phyloP scores from a whole-genome alignment of 2,329 filamentous ascomycete genomes.

The Sphaerulina populicola region DNA sequence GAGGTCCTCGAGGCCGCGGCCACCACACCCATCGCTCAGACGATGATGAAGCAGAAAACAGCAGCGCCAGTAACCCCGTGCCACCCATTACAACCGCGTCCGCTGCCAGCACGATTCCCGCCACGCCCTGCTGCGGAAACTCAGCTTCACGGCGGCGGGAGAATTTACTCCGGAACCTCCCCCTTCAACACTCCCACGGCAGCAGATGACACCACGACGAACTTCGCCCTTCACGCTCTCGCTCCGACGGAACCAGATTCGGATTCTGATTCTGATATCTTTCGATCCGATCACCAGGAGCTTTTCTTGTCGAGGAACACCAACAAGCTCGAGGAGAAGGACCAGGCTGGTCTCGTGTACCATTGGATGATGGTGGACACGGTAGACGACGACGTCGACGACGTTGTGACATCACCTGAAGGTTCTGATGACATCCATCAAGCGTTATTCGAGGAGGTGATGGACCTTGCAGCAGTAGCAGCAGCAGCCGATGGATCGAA shows the following conservation, averaged over 20 bases:
- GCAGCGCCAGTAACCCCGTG: too few species aligned
- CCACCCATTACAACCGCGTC: too few species aligned
- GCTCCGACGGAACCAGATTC: background rate
- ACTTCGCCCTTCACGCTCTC: background rate
- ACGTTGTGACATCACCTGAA: background rate
- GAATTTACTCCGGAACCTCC: background rate
- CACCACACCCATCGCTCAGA: too few species aligned
- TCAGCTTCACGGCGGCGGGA: background rate
- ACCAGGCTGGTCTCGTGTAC: background rate
- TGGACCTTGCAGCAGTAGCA: background rate
- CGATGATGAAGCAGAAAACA: too few species aligned
- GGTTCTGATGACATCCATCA: background rate
- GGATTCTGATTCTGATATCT: background rate
- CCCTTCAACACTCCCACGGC: background rate
- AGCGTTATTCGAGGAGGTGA: background rate
- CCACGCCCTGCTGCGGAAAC: too few species aligned
- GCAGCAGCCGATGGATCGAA: background rate
- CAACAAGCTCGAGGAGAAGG: background rate
- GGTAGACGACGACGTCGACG: background rate
- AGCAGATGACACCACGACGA: background rate
- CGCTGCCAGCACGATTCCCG: too few species aligned
- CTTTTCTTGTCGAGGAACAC: background rate
- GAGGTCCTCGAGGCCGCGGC: background rate
- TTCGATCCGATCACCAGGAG: background rate
- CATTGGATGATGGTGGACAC: background rate